Evolutionary conservation across 352 stramenopile genomes (phyloP).

Genomic region (Elongisporangium prolatum): DNA sequence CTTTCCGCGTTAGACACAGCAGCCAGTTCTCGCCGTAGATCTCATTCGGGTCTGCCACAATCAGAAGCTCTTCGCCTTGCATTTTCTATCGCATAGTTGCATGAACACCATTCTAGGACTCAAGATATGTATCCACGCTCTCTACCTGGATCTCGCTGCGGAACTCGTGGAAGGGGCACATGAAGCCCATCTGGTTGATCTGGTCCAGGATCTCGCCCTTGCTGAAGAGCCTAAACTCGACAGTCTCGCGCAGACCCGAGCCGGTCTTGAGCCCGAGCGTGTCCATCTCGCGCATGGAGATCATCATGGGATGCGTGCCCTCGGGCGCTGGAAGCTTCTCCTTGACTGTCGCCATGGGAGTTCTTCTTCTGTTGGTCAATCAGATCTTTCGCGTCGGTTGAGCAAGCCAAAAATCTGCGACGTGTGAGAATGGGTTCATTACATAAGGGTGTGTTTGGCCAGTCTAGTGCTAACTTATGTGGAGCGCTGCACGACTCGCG

Average conservation of each 20-base stretch:
- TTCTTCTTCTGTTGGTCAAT: neutral
- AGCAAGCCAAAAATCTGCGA: neutral
- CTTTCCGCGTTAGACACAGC: conserved; percentile 61
- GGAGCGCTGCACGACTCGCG: conserved; percentile 28
- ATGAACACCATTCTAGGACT: neutral
- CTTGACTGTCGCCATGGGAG: conserved; percentile 12
- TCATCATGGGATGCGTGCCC: conserved; percentile 77
- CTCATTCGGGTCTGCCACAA: conserved; percentile 69
- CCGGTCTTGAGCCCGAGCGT: conserved; percentile 74
- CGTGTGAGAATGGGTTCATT: neutral
- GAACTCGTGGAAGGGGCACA: conserved; percentile 78
- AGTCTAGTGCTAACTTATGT: neutral
- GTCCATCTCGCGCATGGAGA: conserved; percentile 86
- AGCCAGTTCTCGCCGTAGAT: conserved; percentile 85
- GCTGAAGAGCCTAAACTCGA: conserved; percentile 65
- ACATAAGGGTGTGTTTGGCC: neutral
- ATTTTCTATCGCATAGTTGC: conserved; percentile 28
- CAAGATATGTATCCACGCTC: neutral
- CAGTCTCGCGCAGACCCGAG: conserved; percentile 68
- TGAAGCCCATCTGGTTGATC: conserved; percentile 76
- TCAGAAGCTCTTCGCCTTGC: conserved; percentile 64
- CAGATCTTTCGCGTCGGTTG: neutral
- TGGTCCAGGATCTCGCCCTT: conserved; percentile 68
- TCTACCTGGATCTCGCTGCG: conserved; percentile 33
- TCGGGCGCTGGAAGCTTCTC: conserved; percentile 51